phyloP scores from a whole-genome alignment of 345 rosid species.

The Tarenaya hassleriana region DNA sequence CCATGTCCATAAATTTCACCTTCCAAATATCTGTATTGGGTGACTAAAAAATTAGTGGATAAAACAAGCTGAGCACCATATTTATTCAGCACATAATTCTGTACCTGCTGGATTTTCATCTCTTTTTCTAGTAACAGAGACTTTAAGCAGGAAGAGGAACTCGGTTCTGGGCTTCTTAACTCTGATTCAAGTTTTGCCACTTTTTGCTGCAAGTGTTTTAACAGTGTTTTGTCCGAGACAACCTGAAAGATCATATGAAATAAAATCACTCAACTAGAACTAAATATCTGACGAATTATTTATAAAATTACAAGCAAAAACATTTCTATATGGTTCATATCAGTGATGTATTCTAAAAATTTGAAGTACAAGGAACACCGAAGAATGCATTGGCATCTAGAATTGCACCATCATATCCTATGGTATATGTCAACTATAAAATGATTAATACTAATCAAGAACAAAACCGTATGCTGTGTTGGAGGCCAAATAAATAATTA shows the following conservation, averaged over 20 bases:
- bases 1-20: neutral
- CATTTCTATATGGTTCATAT: neutral
- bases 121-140: conserved; percentile 62
- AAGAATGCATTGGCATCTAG: conserved; percentile 3
- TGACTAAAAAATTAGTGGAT: neutral
- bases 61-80: conserved; percentile 1
- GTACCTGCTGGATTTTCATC: conserved; percentile 73
- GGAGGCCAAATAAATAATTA: conserved; percentile 3
- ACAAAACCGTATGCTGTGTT: neutral
- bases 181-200: conserved; percentile 94
- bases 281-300: conserved; percentile 9
- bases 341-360: conserved; percentile 6
- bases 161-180: conserved; percentile 67
- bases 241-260: conserved; percentile 39
- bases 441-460: neutral
- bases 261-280: conserved; percentile 12
- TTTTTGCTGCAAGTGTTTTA: conserved; percentile 82
- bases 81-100: conserved; percentile 6
- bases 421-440: neutral
- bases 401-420: neutral
- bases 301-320: conserved; percentile 4
- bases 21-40: neutral
- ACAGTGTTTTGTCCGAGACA: conserved; percentile 59
- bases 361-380: neutral
- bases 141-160: conserved; percentile 52